Conservation (phyloP, 371 early-diverging fungal genomes). For the Dipsacomyces acuminosporus region DNA sequence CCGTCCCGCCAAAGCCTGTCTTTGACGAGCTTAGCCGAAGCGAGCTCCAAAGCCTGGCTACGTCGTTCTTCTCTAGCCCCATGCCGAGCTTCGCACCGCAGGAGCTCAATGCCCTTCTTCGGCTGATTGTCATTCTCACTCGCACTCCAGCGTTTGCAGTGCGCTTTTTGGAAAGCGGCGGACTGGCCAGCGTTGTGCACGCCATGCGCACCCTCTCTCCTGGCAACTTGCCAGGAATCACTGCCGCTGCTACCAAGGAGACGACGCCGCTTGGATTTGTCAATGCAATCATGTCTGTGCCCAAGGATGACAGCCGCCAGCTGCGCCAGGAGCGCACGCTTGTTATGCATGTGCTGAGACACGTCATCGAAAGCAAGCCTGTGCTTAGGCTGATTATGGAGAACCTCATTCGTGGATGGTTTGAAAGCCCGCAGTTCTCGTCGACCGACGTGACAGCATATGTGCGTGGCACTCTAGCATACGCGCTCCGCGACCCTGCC, state of each 20-base stretch:
- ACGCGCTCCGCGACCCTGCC: constrained; percentile 69
- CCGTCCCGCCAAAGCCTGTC: constrained; percentile 9
- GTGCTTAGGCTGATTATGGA: constrained; percentile 71
- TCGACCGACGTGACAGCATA: constrained; percentile 67
- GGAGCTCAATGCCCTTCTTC: constrained; percentile 62
- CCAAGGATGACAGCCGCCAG: constrained; percentile 34
- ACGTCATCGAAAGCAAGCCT: constrained; percentile 70
- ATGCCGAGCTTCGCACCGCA: constrained; percentile 44
- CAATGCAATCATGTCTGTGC: constrained; percentile 27
- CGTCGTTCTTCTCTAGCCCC: constrained; percentile 19
- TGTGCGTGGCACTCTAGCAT: constrained; percentile 63
- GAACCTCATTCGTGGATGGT: constrained; percentile 68
- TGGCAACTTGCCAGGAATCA: constrained; percentile 11
- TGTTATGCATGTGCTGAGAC: constrained; percentile 74
- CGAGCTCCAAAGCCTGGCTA: constrained; percentile 30
- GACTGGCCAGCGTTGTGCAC: constrained; percentile 50
- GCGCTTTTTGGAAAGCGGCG: constrained; percentile 63
- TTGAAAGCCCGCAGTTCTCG: constrained; percentile 63
- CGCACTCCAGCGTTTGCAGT: constrained; percentile 59
- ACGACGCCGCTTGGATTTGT: constrained; percentile 30
- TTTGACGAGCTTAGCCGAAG: constrained; percentile 13
- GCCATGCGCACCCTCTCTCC: constrained; percentile 26
- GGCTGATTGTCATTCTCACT: constrained; percentile 78
- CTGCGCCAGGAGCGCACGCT: constrained; percentile 47
- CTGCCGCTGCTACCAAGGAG: constrained; percentile 20